Conservation (phyloP, 2,329 filamentous ascomycete species). For the Alternaria atra region DNA sequence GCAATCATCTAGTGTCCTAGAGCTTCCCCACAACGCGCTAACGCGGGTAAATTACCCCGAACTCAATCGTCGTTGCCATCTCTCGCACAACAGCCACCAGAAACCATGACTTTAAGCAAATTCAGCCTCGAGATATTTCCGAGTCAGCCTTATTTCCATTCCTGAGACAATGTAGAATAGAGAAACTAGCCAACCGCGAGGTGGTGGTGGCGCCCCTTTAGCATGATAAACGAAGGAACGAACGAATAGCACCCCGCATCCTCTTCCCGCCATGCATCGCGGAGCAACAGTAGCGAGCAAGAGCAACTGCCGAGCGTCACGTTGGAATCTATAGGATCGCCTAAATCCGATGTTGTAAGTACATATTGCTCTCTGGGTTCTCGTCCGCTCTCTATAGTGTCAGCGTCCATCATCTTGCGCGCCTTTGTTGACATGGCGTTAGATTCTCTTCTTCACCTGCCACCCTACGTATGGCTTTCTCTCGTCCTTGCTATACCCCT, state of each 20-base stretch:
- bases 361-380: neutral
- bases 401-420: neutral
- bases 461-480: slow-evolving; percentile 38
- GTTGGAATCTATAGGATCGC: slow-evolving; percentile 7
- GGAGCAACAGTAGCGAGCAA: slow-evolving; percentile 24
- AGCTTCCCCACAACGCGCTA: neutral
- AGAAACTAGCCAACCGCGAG: neutral
- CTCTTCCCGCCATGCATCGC: slow-evolving; percentile 9
- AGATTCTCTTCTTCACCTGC: slow-evolving; percentile 29
- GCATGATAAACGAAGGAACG: neutral
- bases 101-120: neutral
- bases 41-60: slow-evolving; percentile 1
- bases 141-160: neutral
- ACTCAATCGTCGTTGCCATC: neutral
- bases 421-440: slow-evolving; percentile 33
- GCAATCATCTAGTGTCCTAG: neutral
- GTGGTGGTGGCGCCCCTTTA: neutral
- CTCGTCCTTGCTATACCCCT: slow-evolving; percentile 38
- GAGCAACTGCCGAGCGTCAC: slow-evolving; percentile 34
- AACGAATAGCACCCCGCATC: slow-evolving; percentile 22
- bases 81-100: neutral
- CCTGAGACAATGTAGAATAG: neutral
- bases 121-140: neutral
- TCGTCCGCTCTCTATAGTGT: neutral
- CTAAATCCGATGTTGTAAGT: slow-evolving; percentile 12